These are phyloP conservation scores for Starmerella apis DNA, from an alignment of 805 yeast species.

Conservation along the genomic window DNA sequence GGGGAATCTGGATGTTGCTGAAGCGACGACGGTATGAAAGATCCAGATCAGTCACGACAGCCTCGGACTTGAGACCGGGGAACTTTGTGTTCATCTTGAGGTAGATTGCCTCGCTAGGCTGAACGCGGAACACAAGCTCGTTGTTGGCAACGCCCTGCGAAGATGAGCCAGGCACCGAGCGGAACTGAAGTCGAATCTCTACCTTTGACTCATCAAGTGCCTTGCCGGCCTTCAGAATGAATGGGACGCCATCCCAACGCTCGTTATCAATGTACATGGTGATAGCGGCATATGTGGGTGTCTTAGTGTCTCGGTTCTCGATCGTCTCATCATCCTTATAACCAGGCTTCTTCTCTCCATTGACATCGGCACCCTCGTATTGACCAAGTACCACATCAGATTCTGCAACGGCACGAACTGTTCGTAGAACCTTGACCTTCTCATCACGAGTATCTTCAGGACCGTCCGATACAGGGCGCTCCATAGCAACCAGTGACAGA, in stretches of 20 bases:
- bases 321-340: conserved; percentile 91
- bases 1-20: conserved; percentile 87
- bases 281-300: conserved; percentile 87
- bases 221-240: conserved; percentile 92
- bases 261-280: conserved; percentile 73
- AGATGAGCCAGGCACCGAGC: conserved; percentile 48
- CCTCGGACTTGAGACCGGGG: conserved; percentile 78
- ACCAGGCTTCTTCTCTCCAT: conserved; percentile 59
- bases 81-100: conserved; percentile 86
- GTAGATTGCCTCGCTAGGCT: conserved; percentile 90
- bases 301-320: conserved; percentile 56
- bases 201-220: conserved; percentile 93
- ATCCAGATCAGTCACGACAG: conserved; percentile 82
- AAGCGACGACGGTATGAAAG: conserved; percentile 74
- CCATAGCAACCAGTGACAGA: conserved; percentile 85
- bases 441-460: conserved; percentile 94
- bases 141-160: conserved; percentile 71
- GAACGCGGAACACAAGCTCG: conserved; percentile 87
- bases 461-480: conserved; percentile 80
- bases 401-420: conserved; percentile 56
- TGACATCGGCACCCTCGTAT: conserved; percentile 74
- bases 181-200: conserved; percentile 87
- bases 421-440: conserved; percentile 83
- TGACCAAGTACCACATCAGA: conserved; percentile 76
- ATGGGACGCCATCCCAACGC: conserved; percentile 97